A percentile compares a stretch with the other conserved stretches of the same genome.
These are phyloP conservation scores for Aureobasidium sp. DNA, from an alignment of 2,329 filamentous ascomycete genomes.

Conservation along the genomic window DNA sequence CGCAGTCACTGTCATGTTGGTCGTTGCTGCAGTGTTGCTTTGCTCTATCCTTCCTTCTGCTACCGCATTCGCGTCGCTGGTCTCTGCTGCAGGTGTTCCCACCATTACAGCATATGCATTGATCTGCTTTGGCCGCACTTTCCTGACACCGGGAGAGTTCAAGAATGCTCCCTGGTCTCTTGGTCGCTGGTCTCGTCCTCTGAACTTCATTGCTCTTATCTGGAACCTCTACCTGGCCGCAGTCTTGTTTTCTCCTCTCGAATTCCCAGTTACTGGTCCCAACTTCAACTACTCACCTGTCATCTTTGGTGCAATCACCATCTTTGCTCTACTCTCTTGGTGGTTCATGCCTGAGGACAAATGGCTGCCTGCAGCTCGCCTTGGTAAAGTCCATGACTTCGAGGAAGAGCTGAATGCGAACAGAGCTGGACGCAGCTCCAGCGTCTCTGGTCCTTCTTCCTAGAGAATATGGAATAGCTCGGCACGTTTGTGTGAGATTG, in stretches of 20 bases:
- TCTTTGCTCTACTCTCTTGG: slow-evolving; percentile 30
- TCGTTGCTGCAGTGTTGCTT: slow-evolving; percentile 45
- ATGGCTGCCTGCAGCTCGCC: slow-evolving; percentile 28
- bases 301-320: slow-evolving; percentile 32
- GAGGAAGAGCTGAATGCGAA: slow-evolving; percentile 20
- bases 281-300: slow-evolving; percentile 32
- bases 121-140: slow-evolving; percentile 34
- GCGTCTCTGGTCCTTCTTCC: background rate
- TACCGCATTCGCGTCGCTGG: slow-evolving; percentile 32
- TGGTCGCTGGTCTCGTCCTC: slow-evolving; percentile 28
- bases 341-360: slow-evolving; percentile 29
- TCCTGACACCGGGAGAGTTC: slow-evolving; percentile 31
- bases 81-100: slow-evolving; percentile 33
- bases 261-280: slow-evolving; percentile 28
- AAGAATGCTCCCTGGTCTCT: slow-evolving; percentile 30
- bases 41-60: slow-evolving; percentile 52
- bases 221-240: slow-evolving; percentile 33
- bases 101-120: slow-evolving; percentile 37
- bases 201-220: slow-evolving; percentile 30
- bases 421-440: slow-evolving; percentile 11
- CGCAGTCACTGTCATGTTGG: slow-evolving; percentile 52
- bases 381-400: slow-evolving; percentile 26
- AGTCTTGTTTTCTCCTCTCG: slow-evolving; percentile 32
- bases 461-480: background rate
- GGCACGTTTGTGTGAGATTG: background rate